Conservation (phyloP, 345 rosid species). For the Geranium rotundifolium region DNA sequence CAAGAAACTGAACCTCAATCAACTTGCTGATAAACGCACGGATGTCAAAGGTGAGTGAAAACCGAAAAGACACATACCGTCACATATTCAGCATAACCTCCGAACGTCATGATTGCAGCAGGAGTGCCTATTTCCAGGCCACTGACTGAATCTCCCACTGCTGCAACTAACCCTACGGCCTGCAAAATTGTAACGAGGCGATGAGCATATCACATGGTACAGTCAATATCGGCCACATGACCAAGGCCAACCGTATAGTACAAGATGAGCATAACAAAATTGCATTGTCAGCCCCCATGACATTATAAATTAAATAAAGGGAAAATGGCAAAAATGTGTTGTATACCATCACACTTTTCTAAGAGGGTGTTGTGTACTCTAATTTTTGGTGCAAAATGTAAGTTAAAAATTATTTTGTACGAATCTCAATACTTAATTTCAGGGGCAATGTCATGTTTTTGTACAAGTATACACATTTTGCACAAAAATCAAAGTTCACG, state of each 20-base stretch:
- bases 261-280: too few relatives aligned
- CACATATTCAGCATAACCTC: conserved; percentile 74
- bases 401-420: too few relatives aligned
- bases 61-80: conserved; percentile 23
- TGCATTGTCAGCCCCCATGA: too few relatives aligned
- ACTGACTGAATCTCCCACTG: conserved; percentile 67
- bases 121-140: conserved; percentile 75
- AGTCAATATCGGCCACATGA: background rate
- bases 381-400: too few relatives aligned
- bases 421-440: too few relatives aligned
- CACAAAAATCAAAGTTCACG: too few relatives aligned
- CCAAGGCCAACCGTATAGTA: background rate
- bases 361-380: too few relatives aligned
- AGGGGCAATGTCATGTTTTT: too few relatives aligned
- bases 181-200: conserved; percentile 10
- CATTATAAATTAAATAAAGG: background rate
- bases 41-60: background rate
- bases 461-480: too few relatives aligned
- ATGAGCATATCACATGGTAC: background rate
- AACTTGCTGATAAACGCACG: background rate
- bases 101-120: conserved; percentile 85
- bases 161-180: conserved; percentile 90
- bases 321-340: too few relatives aligned
- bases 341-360: too few relatives aligned
- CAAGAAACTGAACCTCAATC: conserved; percentile 1